These are phyloP conservation scores for Hysterium pulicare DNA, from an alignment of 2,329 filamentous ascomycete species.

Conservation along the genomic window DNA sequence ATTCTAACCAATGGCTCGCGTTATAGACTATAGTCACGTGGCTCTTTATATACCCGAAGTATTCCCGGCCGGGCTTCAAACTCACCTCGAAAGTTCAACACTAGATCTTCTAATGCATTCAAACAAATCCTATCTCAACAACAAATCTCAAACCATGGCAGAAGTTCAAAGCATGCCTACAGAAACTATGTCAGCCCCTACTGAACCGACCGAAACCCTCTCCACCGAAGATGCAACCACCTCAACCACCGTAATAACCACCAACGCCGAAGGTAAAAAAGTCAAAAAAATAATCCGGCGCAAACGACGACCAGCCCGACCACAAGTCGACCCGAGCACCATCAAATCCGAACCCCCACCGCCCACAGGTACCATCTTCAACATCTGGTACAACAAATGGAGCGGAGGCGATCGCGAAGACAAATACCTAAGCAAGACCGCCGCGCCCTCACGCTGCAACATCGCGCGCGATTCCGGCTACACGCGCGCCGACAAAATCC, in stretches of 20 bases:
- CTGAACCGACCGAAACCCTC: neutral
- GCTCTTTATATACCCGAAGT: no score
- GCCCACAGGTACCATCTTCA: constrained; percentile 93
- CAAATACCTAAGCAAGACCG: constrained; percentile 78
- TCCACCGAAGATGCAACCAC: constrained; percentile 3
- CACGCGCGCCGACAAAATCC: constrained; percentile 48
- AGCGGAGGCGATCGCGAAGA: constrained; percentile 91
- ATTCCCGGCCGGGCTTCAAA: no score
- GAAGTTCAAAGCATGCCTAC: neutral
- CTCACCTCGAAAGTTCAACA: no score
- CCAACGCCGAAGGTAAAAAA: constrained; percentile 55
- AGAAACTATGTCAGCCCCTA: neutral
- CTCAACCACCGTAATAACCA: constrained; percentile 21
- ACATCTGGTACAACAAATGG: constrained; percentile 99
- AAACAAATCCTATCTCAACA: neutral
- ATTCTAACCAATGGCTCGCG: no score
- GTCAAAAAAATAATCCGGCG: constrained; percentile 90
- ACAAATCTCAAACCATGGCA: neutral
- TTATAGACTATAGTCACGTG: no score
- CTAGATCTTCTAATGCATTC: neutral
- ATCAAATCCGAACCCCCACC: constrained; percentile 82
- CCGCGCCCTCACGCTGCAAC: constrained; percentile 83
- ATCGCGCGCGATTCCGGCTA: constrained; percentile 63
- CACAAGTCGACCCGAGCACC: constrained; percentile 82
- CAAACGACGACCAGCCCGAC: constrained; percentile 83